Base-by-base conservation (phyloP, 1,284 basidiomycete genomes). In the Heimioporus punctisporus region DNA sequence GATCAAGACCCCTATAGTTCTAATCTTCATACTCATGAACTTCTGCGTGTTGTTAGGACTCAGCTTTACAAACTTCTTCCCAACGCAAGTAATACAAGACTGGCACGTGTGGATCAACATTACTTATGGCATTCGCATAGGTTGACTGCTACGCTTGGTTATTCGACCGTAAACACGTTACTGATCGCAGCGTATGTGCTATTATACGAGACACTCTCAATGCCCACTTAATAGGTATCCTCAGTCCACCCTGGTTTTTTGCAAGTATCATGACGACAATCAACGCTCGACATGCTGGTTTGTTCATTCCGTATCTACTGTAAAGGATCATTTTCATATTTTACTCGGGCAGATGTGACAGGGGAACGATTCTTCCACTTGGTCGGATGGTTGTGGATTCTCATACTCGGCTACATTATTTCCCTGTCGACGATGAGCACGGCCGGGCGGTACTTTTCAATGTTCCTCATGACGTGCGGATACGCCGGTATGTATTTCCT, bases 41-140 rank as follows among this genome's bases (percentile, higher is more conserved):
- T 79, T 76, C 30, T 65, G 78, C 0, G 80, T 82, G 57, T 65
- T 83, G 11, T 64, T 91, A 14, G 87, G 88, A 0, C 71, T 89
- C 27, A 86, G 85, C 45, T 91, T 88, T 66, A 83, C 87, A 51
- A 83, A 86, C 59, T 92, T 88, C 76, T 92, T 90, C 73, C 85
- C 85, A 17, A 88, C 86, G 83, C 85, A 60, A 51, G 78, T 71
- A n/a, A 30, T 46, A 37, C 37, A 46, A 30, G 48, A 34, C 9
- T 12, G 19, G 14, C 31, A 8, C 12, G 7, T n/a, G n/a, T n/a
- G n/a, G n/a, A n/a, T n/a, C n/a, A n/a, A 34, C 19, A 17, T 34
- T 34, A n/a, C n/a, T n/a, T n/a, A n/a, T n/a, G n/a, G n/a, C 31
- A 17, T 19, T 34, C 31, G 17, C 12, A n/a, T 46, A 86, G 86